phyloP scores from a whole-genome alignment of 2,329 filamentous ascomycete species.

The Botrytis aclada region DNA sequence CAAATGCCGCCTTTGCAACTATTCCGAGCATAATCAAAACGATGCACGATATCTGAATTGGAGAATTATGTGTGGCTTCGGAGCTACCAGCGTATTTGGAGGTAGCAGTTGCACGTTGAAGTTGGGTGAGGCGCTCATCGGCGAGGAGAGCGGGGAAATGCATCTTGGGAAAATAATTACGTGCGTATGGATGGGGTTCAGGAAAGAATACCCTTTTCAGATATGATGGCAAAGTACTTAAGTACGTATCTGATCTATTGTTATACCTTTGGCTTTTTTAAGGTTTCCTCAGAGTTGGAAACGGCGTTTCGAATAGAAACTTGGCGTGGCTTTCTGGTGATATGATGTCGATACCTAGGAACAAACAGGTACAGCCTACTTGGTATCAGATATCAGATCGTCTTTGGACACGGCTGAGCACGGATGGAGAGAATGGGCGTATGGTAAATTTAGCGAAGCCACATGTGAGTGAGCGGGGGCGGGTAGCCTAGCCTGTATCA shows the following conservation, averaged over 20 bases:
- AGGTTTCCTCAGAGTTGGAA: background rate
- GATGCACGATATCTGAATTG: background rate
- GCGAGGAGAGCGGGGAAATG: slow-evolving; percentile 13
- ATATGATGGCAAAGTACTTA: background rate
- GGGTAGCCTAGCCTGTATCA: background rate
- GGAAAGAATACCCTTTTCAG: background rate
- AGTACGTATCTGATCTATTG: background rate
- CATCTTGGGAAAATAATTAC: background rate
- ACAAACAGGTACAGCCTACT: background rate
- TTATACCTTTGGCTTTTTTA: background rate
- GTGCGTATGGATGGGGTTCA: background rate
- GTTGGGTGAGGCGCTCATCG: background rate
- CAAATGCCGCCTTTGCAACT: background rate
- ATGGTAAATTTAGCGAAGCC: background rate
- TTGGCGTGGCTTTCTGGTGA: background rate
- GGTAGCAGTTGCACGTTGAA: background rate
- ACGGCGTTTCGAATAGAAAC: background rate
- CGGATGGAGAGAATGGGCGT: background rate
- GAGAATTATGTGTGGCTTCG: background rate
- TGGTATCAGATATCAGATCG: background rate
- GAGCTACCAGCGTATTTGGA: background rate
- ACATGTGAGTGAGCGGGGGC: background rate
- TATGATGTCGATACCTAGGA: background rate
- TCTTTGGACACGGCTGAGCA: slow-evolving; percentile 3
- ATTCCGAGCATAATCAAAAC: background rate